phyloP scores from a whole-genome alignment of 345 rosid genomes.

The Acer yangbiense region DNA sequence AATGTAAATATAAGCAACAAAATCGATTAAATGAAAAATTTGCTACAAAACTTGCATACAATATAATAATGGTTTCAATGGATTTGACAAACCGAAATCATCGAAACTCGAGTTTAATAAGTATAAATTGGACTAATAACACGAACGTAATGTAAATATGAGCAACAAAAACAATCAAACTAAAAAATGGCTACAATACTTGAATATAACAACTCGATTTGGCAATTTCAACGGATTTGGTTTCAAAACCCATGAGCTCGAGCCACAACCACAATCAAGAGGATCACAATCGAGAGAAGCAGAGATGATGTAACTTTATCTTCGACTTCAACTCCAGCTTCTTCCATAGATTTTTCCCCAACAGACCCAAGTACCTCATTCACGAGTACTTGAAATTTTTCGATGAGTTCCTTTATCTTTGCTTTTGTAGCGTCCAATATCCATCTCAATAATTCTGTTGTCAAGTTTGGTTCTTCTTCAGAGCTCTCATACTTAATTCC shows the following conservation, averaged over 20 bases:
- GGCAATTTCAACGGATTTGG: no score
- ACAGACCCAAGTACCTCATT: slow-evolving; percentile 28
- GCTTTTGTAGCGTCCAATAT: slow-evolving; percentile 36
- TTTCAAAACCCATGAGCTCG: slow-evolving; percentile 11
- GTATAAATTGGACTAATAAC: no score
- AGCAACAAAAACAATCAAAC: no score
- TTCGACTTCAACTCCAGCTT: slow-evolving; percentile 19
- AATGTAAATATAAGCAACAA: no score
- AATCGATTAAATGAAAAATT: no score
- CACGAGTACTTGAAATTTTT: slow-evolving; percentile 34
- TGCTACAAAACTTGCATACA: no score
- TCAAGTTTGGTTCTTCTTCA: slow-evolving; percentile 20
- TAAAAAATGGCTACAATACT: no score
- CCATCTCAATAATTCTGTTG: slow-evolving; percentile 31
- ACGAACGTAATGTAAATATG: no score
- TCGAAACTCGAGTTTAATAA: no score
- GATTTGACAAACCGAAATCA: no score
- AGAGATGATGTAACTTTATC: slow-evolving; percentile 43
- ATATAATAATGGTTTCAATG: no score
- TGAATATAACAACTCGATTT: no score
- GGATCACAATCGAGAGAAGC: slow-evolving; percentile 43
- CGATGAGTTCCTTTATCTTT: slow-evolving; percentile 34
- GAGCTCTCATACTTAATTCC: not conserved
- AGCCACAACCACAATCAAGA: slow-evolving; percentile 46
- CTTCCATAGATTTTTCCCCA: slow-evolving; percentile 15